Base-by-base conservation (phyloP, 2,329 filamentous ascomycete species). In the Fusarium subtropicale region DNA sequence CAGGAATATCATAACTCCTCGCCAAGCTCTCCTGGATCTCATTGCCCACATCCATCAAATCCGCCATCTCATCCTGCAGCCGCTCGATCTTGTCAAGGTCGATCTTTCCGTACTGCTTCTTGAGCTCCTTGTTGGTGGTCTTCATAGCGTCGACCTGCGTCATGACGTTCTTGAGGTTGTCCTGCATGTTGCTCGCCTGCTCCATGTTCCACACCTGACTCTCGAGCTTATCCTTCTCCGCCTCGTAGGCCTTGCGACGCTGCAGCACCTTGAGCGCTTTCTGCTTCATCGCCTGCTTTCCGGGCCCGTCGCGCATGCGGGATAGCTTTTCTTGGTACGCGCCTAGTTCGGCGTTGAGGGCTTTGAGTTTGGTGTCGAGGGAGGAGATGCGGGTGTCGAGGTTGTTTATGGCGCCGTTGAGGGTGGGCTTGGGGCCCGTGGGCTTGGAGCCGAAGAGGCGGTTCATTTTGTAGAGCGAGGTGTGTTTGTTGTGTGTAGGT, bases 191-290 rank as follows among this genome's bases (percentile, higher is more conserved):
- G 78, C 92, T 92, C 5, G 95, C 94, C 82, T 97, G 94, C 83
- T 98, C 94, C 94, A 99, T 97, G 83, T 98, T 98, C 94, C 94
- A 98, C 24, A 93, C 93, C 82, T 99, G 96, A 71, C 91, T 88
- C 81, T 97, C 92, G 56, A 98, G 89, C 82, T 98, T 94, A 76
- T 97, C 94, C 71, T 95, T 93, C 81, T 97, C 94, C 5, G 88
- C 86, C 82, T 99, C 96, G 88, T 97, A 97, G 81, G 94, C 91
- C 79, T 97, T 97, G 73, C 95, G 91, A 62, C 94, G 92, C 82
- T 97, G 93, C 4, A 98, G 90, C 13, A 98, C 90, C 76, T 97
- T 97, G 75, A 97, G 90, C 3, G 95, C 95, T 77, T 97, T 97
- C 76, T 97, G 91, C 79, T 96, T 97, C 75, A 99, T 89, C 31